Evolutionary conservation across 129 eudicot species (phyloP), one percentile per base, ranked within the genome.

Genomic region (Silybum marianum): DNA sequence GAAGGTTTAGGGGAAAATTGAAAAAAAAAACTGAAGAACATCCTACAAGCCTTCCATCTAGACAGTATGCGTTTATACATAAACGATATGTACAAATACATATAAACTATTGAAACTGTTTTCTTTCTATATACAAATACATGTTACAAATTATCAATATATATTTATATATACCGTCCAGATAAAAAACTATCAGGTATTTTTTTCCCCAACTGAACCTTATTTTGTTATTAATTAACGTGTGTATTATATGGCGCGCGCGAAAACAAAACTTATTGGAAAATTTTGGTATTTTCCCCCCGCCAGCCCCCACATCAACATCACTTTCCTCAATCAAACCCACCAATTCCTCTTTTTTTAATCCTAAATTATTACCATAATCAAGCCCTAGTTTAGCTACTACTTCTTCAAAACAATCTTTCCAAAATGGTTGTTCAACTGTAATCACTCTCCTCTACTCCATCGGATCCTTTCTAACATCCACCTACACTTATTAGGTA

Each of bases 301-400:
- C 69, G 36, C 36, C 36, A 28, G 69, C 19, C 46, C 73, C 28
- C 69, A 39, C 77, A 72, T 83, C 86, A 36, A 79, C 74, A 28
- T 83, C 86, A 72, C 82, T 77, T 77, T 83, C 86, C 86, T 54
- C 82, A 76, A 75, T 76, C 85, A 38, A 42, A n/a, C 75, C 75
- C 75, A 71, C 75, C 75, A 26, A 51, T 75, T 54, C 62, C 81
- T 19, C 8, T 58, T 71, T 77, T 46, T 66, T 83, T 77, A 60
- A 77, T 71, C 22, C 23, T 16, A 77, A 21, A 71, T 63, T 71
- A 16, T 58, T 32, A 67, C 46, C n/a, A 6, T 28, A 83, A 78
- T 83, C 26, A 42, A 71, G 18, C 79, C 83, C 83, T 78, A 72
- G 67, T 51, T 77, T 58, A 23, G 44, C 75, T 36, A 36, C 71